Percentiles rank a stretch among this genome's conserved stretches.
These are phyloP conservation scores for Pythium dissimile DNA, from an alignment of 352 stramenopile species.

Conservation along the genomic window DNA sequence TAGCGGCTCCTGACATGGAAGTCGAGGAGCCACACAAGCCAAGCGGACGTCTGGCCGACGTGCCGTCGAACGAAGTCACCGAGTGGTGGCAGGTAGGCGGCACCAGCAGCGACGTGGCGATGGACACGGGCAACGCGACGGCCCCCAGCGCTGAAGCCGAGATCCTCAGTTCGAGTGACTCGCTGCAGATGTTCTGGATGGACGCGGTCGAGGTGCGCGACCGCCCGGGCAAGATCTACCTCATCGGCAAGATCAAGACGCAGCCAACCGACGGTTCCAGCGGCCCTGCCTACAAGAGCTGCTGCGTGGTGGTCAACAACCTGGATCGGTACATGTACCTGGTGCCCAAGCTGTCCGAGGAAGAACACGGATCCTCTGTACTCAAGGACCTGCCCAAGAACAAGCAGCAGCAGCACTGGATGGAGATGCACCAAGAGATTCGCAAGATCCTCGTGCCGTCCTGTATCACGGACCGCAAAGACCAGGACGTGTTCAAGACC, in stretches of 20 bases:
- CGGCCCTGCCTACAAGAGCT: slow-evolving; percentile 86
- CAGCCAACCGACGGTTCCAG: slow-evolving; percentile 26
- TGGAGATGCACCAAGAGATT: slow-evolving; percentile 89
- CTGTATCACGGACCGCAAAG: slow-evolving; percentile 62
- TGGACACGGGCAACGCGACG: slow-evolving; percentile 12
- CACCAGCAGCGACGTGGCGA: slow-evolving; percentile 2
- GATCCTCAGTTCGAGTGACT: slow-evolving; percentile 39
- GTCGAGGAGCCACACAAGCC: slow-evolving; percentile 17
- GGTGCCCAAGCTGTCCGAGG: slow-evolving; percentile 33
- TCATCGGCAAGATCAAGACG: slow-evolving; percentile 96
- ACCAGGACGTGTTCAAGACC: slow-evolving; percentile 89
- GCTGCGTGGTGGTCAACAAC: slow-evolving; percentile 95
- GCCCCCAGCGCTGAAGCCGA: slow-evolving; percentile 29
- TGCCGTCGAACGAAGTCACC: slow-evolving; percentile 84
- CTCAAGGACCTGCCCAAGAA: slow-evolving; percentile 91
- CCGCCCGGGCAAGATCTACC: slow-evolving; percentile 92
- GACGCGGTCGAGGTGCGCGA: slow-evolving; percentile 95
- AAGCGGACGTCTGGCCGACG: slow-evolving; percentile 30
- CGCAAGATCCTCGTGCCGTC: slow-evolving; percentile 87
- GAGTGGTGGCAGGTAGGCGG: slow-evolving; percentile 79
- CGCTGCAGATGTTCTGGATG: slow-evolving; percentile 96
- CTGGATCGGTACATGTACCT: slow-evolving; percentile 96
- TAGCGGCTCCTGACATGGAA: slow-evolving; percentile 33
- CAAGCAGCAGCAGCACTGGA: slow-evolving; percentile 84
- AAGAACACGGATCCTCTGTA: slow-evolving; percentile 28